Base-by-base conservation (phyloP, 2,329 filamentous ascomycete genomes). In the Monilinia laxa region DNA sequence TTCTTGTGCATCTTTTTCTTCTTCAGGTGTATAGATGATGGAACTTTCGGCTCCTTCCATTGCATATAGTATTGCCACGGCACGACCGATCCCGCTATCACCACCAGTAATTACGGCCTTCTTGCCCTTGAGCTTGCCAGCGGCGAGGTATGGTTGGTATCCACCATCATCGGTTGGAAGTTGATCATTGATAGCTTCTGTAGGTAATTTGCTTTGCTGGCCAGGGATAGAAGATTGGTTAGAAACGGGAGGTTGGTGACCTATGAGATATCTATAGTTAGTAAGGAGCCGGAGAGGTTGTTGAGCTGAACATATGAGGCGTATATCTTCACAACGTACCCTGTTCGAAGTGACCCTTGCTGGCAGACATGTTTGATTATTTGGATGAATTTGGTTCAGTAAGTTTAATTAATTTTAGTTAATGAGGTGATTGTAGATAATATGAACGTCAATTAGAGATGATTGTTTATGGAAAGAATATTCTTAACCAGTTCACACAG, bases 81-180 rank as follows among this genome's bases (percentile, higher is more conserved):
- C 87, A 49, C 90, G 86, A 9, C 91, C 90, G 70, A 95, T 94
- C 1, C 91, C 91, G 9, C 85, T 89, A 77, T 94, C 91, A 4
- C 91, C 91, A 20, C 91, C 91, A 0, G 91, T 94, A 73, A 95
- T 94, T 67, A 95, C 78, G 10, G 91, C 90, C 68, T 86, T 90
- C 78, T 89, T 91, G 69, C 87, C 90, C 73, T 85, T 78, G 9
- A 95, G 85, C 79, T 95, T 96, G 59, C 87, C 87, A 1, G 91
- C 89, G 4, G 90, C 85, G 75, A 88, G 87, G 80, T 95, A 94
- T 58, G 83, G 84, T 73, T 90, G 85, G 72, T 85, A 87, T 16
- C 86, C 86, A 49, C 89, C 88, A 67, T 90, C 85, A 23, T 85
- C 83, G 6, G 86, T 88, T 0, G 91, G 91, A 2, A 93, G 78